Base-by-base conservation (phyloP, 768 basidiomycete genomes). In the Collybiopsis luxurians region DNA sequence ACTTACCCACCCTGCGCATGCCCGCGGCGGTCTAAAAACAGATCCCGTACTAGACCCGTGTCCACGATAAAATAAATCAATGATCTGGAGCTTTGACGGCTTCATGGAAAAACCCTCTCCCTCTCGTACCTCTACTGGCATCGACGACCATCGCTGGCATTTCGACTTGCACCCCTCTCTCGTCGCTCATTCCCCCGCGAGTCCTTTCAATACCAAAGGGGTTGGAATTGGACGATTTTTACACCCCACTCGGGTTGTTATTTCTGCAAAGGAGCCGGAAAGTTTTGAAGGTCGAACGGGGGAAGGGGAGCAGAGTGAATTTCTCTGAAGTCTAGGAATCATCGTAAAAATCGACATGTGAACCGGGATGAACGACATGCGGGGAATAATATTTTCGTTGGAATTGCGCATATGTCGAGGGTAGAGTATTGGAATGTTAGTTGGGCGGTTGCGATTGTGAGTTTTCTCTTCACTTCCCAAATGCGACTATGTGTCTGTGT, bases 371-470 rank as follows among this genome's bases (percentile, higher is more conserved):
- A 45, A 44, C 39, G 53, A 10, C 64, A 71, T 5, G 59, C 61
- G 15, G 64, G 53, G 1, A 34, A 49, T 28, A 63, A 38, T 19
- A 31, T 65, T 13, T 58, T 61, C 49, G 60, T 59, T 6, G 60
- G 63, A 38, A 24, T 75, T 11, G 59, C 27, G 5, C 69, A 71
- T 48, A 67, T 77, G 69, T 27, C 58, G n/a, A 61, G 65, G 27
- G 46, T 75, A 1, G 75, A 77, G 50, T 76, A 75, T 60, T 75
- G 75, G 73, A 77, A 77, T 59, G 64, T 76, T 44, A 74, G 74
- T 57, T 77, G 76, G 76, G 75, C 73, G 75, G 70, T 76, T 11
- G 72, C 76, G 9, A 64, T 72, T 38, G 73, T 71, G 56, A 52
- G 73, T 66, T 10, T 15, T 55, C 10, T n/a, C 21, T 10, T 36